A percentile compares a stretch with the other conserved stretches of the same genome.
Conservation (phyloP, 2,329 filamentous ascomycete species). For the Tolypocladium album region DNA sequence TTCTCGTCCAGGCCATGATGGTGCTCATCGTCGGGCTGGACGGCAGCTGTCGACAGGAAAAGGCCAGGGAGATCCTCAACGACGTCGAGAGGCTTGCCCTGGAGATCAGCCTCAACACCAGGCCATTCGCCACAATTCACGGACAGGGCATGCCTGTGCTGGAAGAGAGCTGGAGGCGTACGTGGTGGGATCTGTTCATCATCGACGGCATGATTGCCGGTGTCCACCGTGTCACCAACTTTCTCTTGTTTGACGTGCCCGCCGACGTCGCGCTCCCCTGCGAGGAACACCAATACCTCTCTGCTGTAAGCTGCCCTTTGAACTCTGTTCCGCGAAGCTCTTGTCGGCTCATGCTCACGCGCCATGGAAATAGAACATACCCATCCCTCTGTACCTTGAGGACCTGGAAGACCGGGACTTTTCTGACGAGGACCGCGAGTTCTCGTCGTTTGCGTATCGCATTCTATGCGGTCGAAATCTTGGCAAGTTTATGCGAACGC, state of each 20-base stretch:
- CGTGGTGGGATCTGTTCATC: constrained; percentile 83
- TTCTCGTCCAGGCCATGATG: constrained; percentile 66
- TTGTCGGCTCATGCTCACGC: not conserved
- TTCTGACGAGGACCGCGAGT: constrained; percentile 54
- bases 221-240: constrained; percentile 62
- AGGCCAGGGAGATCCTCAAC: constrained; percentile 55
- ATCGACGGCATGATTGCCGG: constrained; percentile 77
- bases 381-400: constrained; percentile 51
- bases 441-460: constrained; percentile 78
- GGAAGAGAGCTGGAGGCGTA: constrained; percentile 77
- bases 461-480: constrained; percentile 73
- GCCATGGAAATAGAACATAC: constrained; percentile 34
- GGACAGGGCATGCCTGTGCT: constrained; percentile 55
- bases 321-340: too few species aligned
- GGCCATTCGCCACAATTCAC: constrained; percentile 53
- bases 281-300: constrained; percentile 63
- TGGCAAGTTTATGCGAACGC: constrained; percentile 58
- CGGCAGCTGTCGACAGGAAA: constrained; percentile 60
- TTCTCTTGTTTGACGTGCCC: constrained; percentile 55
- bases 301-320: constrained; percentile 34
- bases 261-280: constrained; percentile 68
- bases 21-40: constrained; percentile 70
- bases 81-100: constrained; percentile 63
- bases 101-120: constrained; percentile 64
- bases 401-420: constrained; percentile 74